Base-by-base conservation (phyloP, 2,329 filamentous ascomycete species). In the Pseudogymnoascus sp. region DNA sequence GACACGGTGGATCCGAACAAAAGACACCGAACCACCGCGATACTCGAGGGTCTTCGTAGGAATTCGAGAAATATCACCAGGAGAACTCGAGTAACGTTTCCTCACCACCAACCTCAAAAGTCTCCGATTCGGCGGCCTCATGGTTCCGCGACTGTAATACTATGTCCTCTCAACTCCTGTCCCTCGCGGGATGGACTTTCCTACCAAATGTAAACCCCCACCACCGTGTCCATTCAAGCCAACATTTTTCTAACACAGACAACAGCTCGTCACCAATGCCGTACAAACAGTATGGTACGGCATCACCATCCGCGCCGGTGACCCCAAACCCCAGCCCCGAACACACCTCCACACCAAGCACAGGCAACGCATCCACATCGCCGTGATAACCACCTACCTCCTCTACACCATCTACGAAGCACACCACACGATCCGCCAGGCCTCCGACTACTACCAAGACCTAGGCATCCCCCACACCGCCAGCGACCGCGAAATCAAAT, bases 341-440 rank as follows among this genome's bases (percentile, higher is more conserved):
- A 79, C 82, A n/a, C 80, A 85, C 1, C 85, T 85, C 66, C 90
- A 84, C 73, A 79, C 81, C 65, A 80, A 82, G 62, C 90, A 97
- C 77, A 87, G 91, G 63, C 88, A 89, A 62, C 84, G 85, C 68
- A 93, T 97, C 72, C 86, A 94, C 73, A 87, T 93, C 71, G 78
- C 87, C 67, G 90, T 97, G 69, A 87, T 97, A 59, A 79, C 87
- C 58, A 77, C 84, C 64, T 99, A 97, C 77, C 89, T 97, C 37
- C 76, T 88, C 66, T 97, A 96, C 79, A 96, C 92, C 54, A 85
- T 97, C 69, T 94, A 92, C 77, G 93, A 97, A 76, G 88, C 91
- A 69, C 90, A 96, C 79, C 85, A 89, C 77, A 85, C 90, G 65
- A 81, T 96, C 29, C 87, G 84, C 65, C 78, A 81, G 47, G 78